Evolutionary conservation across 73 alveolate species (phyloP).

Genomic region (Strombidium stylifer): DNA sequence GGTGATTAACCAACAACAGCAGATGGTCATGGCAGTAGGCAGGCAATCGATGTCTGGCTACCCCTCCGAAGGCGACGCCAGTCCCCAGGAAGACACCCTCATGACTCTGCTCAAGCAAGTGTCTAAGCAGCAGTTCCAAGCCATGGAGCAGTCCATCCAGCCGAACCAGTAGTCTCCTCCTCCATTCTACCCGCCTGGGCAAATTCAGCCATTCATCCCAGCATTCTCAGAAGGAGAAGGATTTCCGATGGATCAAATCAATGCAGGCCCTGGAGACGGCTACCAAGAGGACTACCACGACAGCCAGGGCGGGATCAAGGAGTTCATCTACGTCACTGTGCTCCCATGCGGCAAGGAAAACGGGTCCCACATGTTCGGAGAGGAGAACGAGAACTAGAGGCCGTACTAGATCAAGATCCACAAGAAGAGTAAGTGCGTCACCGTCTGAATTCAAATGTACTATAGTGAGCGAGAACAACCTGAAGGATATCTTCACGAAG

Average conservation of each 20-base stretch:
- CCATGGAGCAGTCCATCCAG: too few relatives aligned
- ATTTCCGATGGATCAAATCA: too few relatives aligned
- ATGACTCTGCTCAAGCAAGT: too few relatives aligned
- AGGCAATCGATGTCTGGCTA: too few relatives aligned
- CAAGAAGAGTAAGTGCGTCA: constrained; percentile 13
- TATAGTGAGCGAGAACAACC: constrained; percentile 29
- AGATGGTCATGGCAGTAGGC: too few relatives aligned
- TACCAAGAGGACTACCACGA: too few relatives aligned
- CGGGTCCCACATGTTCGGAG: too few relatives aligned
- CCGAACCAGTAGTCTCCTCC: constrained; percentile 6
- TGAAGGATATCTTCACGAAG: constrained; percentile 24
- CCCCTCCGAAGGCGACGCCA: too few relatives aligned
- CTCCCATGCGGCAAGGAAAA: constrained; percentile 46
- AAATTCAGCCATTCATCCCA: constrained; percentile 11
- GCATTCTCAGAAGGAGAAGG: not conserved
- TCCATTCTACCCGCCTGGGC: not conserved
- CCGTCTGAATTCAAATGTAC: not conserved
- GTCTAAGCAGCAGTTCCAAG: too few relatives aligned
- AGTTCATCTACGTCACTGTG: constrained; percentile 15
- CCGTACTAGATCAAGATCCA: constrained; percentile 35
- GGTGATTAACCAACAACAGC: too few relatives aligned
- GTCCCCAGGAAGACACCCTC: too few relatives aligned
- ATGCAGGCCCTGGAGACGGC: too few relatives aligned
- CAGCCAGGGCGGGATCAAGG: not conserved
- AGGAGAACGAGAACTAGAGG: constrained; percentile 23